Conservation (phyloP, 2,329 filamentous ascomycete species). For the Cryphonectria japonica region DNA sequence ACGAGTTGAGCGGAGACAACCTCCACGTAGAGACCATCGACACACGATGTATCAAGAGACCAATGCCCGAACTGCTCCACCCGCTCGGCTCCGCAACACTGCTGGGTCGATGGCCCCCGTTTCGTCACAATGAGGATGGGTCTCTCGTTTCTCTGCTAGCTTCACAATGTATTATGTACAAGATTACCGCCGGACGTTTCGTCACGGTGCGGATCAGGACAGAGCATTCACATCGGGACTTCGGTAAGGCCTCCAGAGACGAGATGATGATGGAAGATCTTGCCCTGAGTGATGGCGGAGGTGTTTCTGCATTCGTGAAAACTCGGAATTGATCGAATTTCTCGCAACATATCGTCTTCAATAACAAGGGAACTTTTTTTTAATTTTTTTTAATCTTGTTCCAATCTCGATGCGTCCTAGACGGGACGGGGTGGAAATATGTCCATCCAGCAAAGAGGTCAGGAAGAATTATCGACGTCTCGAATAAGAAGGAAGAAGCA, state of each 20-base stretch:
- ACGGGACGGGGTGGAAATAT: no score
- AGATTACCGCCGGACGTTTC: conserved; percentile 1
- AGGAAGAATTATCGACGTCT: background rate
- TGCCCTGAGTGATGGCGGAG: background rate
- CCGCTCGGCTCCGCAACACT: background rate
- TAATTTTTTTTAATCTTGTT: background rate
- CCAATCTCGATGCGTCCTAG: background rate
- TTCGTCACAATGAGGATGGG: background rate
- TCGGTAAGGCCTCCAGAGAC: conserved; percentile 7
- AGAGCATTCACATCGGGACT: background rate
- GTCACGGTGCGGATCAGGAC: background rate
- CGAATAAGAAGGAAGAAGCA: background rate
- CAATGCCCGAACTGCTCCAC: background rate
- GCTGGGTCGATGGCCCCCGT: background rate
- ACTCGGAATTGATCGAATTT: background rate
- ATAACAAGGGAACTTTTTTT: background rate
- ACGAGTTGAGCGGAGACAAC: background rate
- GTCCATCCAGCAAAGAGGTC: no score
- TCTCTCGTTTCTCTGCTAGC: background rate
- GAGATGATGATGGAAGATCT: background rate
- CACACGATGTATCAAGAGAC: background rate
- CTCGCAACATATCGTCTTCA: background rate
- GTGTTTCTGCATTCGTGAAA: background rate
- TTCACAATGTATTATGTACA: background rate
- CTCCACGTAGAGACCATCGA: background rate